Evolutionary conservation across 73 alveolate genomes (phyloP).

Genomic region (Uronychia binucleata): DNA sequence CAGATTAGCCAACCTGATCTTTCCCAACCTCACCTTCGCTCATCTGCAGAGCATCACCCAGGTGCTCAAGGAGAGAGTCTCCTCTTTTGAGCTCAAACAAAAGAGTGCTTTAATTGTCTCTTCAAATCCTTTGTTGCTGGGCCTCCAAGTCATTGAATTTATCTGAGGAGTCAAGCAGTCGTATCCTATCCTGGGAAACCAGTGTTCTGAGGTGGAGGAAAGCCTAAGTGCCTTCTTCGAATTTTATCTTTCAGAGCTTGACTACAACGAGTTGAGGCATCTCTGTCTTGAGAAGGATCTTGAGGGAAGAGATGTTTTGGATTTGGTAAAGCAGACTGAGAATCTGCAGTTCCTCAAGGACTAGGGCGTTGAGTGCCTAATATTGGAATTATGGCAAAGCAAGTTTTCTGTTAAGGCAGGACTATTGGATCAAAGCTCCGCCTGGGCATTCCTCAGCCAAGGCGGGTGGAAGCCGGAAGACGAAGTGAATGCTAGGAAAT

Average conservation of each 20-base stretch:
- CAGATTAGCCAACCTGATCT: background rate
- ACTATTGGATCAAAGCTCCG: background rate
- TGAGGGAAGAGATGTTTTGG: constrained; percentile 18
- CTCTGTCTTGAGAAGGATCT: constrained; percentile 2
- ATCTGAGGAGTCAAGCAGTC: background rate
- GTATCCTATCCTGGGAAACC: background rate
- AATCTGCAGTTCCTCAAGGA: background rate
- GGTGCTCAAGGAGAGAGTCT: background rate
- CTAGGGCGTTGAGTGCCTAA: constrained; percentile 16
- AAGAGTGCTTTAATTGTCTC: background rate
- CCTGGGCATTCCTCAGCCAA: background rate
- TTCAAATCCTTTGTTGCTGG: background rate
- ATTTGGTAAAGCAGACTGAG: background rate
- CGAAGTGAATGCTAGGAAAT: no score
- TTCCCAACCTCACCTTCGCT: background rate
- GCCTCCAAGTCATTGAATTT: background rate
- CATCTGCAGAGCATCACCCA: background rate
- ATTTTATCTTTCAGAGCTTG: background rate
- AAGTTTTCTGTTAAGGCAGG: constrained; percentile 7
- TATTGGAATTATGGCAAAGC: constrained; percentile 16
- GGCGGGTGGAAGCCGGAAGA: background rate
- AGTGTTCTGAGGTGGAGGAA: background rate
- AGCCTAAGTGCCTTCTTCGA: background rate
- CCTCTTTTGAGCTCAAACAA: background rate
- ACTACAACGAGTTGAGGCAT: background rate